Evolutionary conservation across 202 grass and related monocot species (phyloP), one percentile per base, ranked within the genome.

Genomic region (Thinopyrum obtusiflorum): DNA sequence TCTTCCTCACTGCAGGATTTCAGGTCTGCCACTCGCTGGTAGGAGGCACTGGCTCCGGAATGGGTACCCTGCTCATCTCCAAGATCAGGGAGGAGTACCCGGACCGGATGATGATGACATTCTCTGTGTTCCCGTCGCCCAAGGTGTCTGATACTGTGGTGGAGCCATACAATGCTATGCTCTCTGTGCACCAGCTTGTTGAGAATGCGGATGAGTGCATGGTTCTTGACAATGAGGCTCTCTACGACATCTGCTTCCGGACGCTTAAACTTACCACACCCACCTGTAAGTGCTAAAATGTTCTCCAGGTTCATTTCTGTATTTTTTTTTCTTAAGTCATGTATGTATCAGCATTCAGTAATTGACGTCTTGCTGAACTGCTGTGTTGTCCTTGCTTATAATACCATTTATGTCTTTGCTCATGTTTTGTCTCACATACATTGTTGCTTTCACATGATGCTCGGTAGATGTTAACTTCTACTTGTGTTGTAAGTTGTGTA

Each of bases 21-120:
- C 95, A 94, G 83, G 92, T 97, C 0, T 97, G 94, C 84, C 94
- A 97, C 63, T 97, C 94, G 3, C 83, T 97, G 27, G 92, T 92
- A 88, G 92, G 94, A 67, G 92, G 94, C 0, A 97, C 94, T 42
- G 94, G 94, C n/a, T 97, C 94, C 0, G 94, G 94, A 27, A 97
- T 97, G 94, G 94, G 94, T 1, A 97, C 94, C 4, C 75, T 97
- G 77, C 90, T 97, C 59, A 97, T 97, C 79, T 97, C 94, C 68
- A 97, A 94, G 84, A 94, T 97, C 77, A 89, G 94, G 51, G 94
- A 97, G 68, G 94, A 97, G 82, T 97, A 97, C 84, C 94, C 94
- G 0, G 94, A 97, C 71, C 23, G 94, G 23, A 97, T 97, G 94
- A 97, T 97, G 94, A 32, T 97, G 23, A 97, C 94, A 0, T 97